Conservation (phyloP, 2,329 filamentous ascomycete genomes). For the Monosporascus sp. region DNA sequence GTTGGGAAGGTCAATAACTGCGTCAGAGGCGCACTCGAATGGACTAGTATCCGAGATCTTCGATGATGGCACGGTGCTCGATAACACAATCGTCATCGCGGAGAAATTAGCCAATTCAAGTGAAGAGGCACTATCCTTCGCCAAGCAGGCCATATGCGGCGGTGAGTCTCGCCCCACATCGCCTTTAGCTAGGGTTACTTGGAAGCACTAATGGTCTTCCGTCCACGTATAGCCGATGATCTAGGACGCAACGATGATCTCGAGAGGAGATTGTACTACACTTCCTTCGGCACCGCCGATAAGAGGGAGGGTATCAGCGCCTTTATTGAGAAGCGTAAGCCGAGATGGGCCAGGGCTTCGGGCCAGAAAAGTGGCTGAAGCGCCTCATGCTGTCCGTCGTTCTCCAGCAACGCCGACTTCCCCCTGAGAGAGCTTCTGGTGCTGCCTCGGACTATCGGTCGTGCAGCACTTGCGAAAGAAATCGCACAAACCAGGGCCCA, state of each 20-base stretch:
- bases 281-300: constrained; percentile 28
- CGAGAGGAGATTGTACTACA: constrained; percentile 31
- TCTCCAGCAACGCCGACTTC: neutral
- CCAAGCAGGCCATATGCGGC: constrained; percentile 26
- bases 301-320: constrained; percentile 26
- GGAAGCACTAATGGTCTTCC: no score
- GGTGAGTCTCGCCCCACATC: constrained; percentile 7
- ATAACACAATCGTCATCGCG: constrained; percentile 19
- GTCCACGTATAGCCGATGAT: constrained; percentile 16
- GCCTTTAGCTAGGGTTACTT: no score
- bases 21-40: constrained; percentile 19
- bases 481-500: neutral
- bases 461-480: neutral
- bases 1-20: constrained; percentile 20
- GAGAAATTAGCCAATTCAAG: constrained; percentile 19
- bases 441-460: neutral
- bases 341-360: neutral
- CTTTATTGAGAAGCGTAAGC: constrained; percentile 23
- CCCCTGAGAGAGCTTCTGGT: neutral
- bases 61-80: constrained; percentile 20
- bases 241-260: constrained; percentile 26
- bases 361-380: neutral
- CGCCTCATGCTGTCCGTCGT: neutral
- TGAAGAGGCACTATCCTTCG: constrained; percentile 20
- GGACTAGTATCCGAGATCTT: constrained; percentile 23